A percentile compares a stretch with the other conserved stretches of the same genome.
These are phyloP conservation scores for Asclepias syriaca DNA, from an alignment of 257 asterid species.

Conservation along the genomic window DNA sequence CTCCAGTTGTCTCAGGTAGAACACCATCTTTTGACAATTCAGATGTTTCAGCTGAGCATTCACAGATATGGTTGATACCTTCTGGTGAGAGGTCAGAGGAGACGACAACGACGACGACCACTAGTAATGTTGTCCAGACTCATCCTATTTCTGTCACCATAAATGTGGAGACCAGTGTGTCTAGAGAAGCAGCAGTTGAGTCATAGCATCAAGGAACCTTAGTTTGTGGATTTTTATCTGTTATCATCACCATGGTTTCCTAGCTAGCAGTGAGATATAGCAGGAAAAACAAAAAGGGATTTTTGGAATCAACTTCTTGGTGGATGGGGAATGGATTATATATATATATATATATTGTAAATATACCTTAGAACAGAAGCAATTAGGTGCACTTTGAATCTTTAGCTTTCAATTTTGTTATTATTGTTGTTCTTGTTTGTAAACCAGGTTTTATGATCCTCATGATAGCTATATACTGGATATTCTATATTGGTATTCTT, in stretches of 20 bases:
- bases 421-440: background rate
- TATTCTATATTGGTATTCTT: background rate
- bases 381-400: constrained; percentile 2
- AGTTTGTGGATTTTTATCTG: background rate
- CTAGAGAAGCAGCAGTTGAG: constrained; percentile 37
- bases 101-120: constrained; percentile 1
- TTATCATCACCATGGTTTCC: background rate
- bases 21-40: constrained; percentile 40
- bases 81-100: constrained; percentile 26
- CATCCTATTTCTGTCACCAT: constrained; percentile 32
- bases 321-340: background rate
- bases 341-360: constrained; percentile 5
- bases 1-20: constrained; percentile 21
- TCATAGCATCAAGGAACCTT: constrained; percentile 23
- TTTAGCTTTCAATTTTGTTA: background rate
- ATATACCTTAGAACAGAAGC: constrained; percentile 12
- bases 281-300: background rate
- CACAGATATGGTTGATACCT: constrained; percentile 50
- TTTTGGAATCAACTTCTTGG: background rate
- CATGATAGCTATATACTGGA: constrained; percentile 6
- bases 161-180: constrained; percentile 29
- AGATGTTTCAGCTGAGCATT: constrained; percentile 39
- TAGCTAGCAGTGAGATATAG: background rate
- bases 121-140: constrained; percentile 17
- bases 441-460: constrained; percentile 5